Evolutionary conservation across 2,329 filamentous ascomycete genomes (phyloP), one percentile per base, ranked within the genome.

Genomic region (Colletotrichum trifolii): DNA sequence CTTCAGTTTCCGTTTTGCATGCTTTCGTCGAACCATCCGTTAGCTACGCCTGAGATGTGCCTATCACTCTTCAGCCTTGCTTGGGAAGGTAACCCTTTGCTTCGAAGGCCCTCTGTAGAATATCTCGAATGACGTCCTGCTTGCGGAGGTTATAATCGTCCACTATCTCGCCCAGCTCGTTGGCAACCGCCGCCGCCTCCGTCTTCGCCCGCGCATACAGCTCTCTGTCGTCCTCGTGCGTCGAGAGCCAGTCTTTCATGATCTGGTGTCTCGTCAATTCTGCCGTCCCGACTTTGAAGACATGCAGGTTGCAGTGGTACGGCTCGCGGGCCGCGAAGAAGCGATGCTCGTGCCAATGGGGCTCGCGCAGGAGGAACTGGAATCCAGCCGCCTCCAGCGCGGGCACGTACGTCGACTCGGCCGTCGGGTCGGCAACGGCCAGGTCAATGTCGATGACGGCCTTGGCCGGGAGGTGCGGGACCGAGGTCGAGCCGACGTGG

Each of bases 371-470:
- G 1, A 82, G 72, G 53, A 85, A 84, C 12, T 77, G 73, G 54
- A 85, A 85, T 1, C 82, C 82, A 0, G 70, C 76, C 0, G 69
- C 66, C 68, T 84, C 81, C 4, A 85, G 79, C 3, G 71, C 71
- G 2, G 75, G 69, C 8, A 79, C 80, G 64, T 85, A 85, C 1
- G 72, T 71, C 2, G 67, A 71, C 68, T 86, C 83, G 43, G 79
- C 75, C 10, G 68, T 67, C 33, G 77, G 63, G 52, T 83, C 74
- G 3, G 69, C 52, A 8, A 86, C 75, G 4, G 80, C 74, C 8
- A 86, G 72, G 68, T 86, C 85, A 35, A 87, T 76, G 69, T 87
- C 84, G 50, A 87, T 82, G 50, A 85, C 73, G 36, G 77, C 75
- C 73, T 87, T 86, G 49, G 85, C 84, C 0, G 81, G 75, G 4